Base-by-base conservation (phyloP, 1,284 basidiomycete genomes). In the Melampsora americana region DNA sequence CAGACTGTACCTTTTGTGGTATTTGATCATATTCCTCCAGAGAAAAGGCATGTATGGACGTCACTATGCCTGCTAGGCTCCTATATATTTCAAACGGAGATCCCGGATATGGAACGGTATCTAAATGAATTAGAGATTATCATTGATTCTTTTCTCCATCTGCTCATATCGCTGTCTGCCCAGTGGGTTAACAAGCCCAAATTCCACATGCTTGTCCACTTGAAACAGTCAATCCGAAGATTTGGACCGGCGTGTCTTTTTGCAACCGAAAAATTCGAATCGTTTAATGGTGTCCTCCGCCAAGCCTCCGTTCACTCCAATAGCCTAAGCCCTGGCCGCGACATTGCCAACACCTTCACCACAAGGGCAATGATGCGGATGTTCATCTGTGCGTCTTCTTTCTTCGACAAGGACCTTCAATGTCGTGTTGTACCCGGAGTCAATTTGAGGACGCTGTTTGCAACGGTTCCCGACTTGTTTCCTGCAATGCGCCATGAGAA, bases 1-100 rank as follows among this genome's bases (percentile, higher is more conserved):
- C 85, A 85, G 64, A 80, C 81, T 18, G 83, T 84, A 0, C 83
- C 83, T 0, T 84, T 84, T 81, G 83, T 84, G 0, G 71, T 85
- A 1, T 79, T 84, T 67, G 83, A 81, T 35, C 66, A 83, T 6
- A 69, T 83, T 11, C 42, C 79, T 1, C 12, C 35, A 0, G 74
- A 79, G 0, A 77, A 79, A n/a, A 79, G 79, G 62, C 78, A 78
- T 11, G 11, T 42, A 5, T 42, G 39, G 39, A 42, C 39, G 11
- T 42, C 39, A 12, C 39, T 42, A 5, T 81, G 81, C 0, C 81
- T 78, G 35, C 78, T 85, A 1, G 77, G 83, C 1, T 81, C 83
- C 0, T 76, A 84, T 0, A 79, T 85, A 1, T 85, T 83, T 82
- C 83, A n/a, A n/a, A n/a, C n/a, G n/a, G 70, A 72, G 16, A 85